Conservation (phyloP, 2,329 filamentous ascomycete genomes). For the Setomelanomma holmii region DNA sequence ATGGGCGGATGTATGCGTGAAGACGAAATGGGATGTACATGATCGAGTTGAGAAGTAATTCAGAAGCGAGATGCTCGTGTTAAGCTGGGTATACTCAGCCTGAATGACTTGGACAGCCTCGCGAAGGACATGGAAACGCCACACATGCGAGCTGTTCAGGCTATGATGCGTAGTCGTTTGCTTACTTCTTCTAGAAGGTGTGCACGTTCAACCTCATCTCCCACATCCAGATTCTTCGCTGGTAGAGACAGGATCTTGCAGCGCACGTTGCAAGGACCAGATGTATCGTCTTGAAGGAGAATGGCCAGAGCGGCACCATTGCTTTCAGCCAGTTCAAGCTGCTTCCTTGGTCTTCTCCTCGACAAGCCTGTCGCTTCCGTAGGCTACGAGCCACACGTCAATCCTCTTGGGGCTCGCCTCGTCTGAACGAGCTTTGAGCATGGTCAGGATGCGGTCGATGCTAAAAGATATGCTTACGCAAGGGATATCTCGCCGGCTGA, state of each 20-base stretch:
- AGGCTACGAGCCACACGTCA: conserved; percentile 90
- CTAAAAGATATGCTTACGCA: conserved; percentile 88
- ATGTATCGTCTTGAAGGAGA: conserved; percentile 86
- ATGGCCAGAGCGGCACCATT: conserved; percentile 71
- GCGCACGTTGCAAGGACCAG: conserved; percentile 77
- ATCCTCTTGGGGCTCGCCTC: conserved; percentile 71
- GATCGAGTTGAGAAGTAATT: background rate
- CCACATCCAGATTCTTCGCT: conserved; percentile 72
- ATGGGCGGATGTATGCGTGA: conserved; percentile 1
- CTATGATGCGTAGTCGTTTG: conserved; percentile 2
- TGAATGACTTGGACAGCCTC: background rate
- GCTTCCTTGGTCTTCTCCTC: conserved; percentile 74
- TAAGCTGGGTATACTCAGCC: background rate
- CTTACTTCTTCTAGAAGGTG: conserved; percentile 69
- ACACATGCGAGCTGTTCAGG: background rate
- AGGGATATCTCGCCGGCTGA: conserved; percentile 82
- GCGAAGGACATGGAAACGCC: background rate
- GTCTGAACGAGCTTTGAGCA: conserved; percentile 77
- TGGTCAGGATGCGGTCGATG: conserved; percentile 88
- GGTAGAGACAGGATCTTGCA: conserved; percentile 81
- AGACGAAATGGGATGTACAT: background rate
- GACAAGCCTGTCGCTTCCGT: conserved; percentile 79
- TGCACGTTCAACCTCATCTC: conserved; percentile 70
- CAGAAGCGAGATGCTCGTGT: background rate
- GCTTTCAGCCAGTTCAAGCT: conserved; percentile 84